A percentile compares a stretch with the other conserved stretches of the same genome.
phyloP scores from a whole-genome alignment of 176 grass and related monocot genomes.

The Panicum miliaceum region DNA sequence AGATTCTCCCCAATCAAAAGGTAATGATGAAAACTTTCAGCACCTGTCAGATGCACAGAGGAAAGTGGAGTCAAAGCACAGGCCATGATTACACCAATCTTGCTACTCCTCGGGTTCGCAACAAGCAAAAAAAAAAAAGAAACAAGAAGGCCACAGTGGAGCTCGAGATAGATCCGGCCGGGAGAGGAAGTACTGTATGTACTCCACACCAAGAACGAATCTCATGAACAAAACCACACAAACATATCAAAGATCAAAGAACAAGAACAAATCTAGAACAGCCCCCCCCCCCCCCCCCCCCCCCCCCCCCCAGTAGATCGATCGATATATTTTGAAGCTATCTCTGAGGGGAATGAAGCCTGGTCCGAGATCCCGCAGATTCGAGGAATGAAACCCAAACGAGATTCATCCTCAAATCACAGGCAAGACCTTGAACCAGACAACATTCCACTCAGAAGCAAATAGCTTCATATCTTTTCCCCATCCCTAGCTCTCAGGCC shows the following conservation, averaged over 20 bases:
- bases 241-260: neutral
- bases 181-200: neutral
- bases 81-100: constrained; percentile 82
- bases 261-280: neutral
- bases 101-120: constrained; percentile 25
- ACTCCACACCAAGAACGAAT: neutral
- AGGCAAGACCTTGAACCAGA: constrained; percentile 81
- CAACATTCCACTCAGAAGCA: constrained; percentile 94
- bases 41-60: constrained; percentile 46
- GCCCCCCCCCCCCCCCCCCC: fast-evolving
- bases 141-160: constrained; percentile 23
- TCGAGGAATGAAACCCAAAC: neutral
- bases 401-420: constrained; percentile 20
- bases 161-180: neutral
- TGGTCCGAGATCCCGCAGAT: constrained; percentile 82
- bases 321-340: constrained; percentile 62
- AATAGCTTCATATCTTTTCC: constrained; percentile 66
- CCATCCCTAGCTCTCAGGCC: neutral
- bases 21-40: constrained; percentile 75
- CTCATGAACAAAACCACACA: constrained; percentile 1
- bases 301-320: neutral
- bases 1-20: constrained; percentile 57
- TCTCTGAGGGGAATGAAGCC: constrained; percentile 99
- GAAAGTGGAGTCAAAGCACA: constrained; percentile 54
- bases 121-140: constrained; percentile 37